Percentiles rank a stretch among this genome's conserved stretches.
Conservation (phyloP, 495 filamentous ascomycete species). For the Aspergillus cavernicola region DNA sequence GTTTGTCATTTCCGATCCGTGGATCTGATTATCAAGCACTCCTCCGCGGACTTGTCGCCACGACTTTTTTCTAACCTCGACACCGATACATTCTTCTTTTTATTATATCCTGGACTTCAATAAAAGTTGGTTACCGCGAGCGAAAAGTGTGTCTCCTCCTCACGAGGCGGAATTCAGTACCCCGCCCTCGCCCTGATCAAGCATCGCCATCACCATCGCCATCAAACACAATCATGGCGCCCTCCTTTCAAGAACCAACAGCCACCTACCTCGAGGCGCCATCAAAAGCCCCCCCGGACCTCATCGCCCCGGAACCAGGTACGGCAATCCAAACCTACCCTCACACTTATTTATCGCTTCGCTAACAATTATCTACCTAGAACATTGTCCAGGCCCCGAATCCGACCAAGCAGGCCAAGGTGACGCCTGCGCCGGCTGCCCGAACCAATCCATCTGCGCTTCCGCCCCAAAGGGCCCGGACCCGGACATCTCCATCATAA, state of each 20-base stretch:
- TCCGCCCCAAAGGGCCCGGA: slow-evolving; percentile 93
- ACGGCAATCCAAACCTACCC: slow-evolving; percentile 17
- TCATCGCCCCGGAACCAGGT: slow-evolving; percentile 90
- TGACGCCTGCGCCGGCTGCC: slow-evolving; percentile 88
- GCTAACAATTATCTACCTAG: slow-evolving; percentile 26
- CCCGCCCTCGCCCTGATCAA: not conserved
- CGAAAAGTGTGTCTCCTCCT: not conserved
- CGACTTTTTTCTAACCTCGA: not conserved
- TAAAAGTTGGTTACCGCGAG: not conserved
- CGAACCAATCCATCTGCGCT: slow-evolving; percentile 93
- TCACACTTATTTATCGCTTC: not conserved
- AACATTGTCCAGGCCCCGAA: slow-evolving; percentile 95
- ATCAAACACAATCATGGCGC: slow-evolving; percentile 48
- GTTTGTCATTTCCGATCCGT: slow-evolving; percentile 32
- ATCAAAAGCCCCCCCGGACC: slow-evolving; percentile 66
- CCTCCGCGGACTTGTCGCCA: slow-evolving; percentile 9
- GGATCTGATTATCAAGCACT: slow-evolving; percentile 38
- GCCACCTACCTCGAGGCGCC: slow-evolving; percentile 65
- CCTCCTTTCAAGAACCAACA: slow-evolving; percentile 65
- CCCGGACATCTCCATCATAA: slow-evolving; percentile 85
- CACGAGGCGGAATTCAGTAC: not conserved
- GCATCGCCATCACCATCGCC: no score
- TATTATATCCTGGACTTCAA: not conserved
- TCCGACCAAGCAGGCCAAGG: slow-evolving; percentile 78
- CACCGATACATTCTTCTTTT: not conserved